These are phyloP conservation scores for Rhizopus delemar DNA, from an alignment of 371 early-diverging fungal genomes.

Conservation along the genomic window DNA sequence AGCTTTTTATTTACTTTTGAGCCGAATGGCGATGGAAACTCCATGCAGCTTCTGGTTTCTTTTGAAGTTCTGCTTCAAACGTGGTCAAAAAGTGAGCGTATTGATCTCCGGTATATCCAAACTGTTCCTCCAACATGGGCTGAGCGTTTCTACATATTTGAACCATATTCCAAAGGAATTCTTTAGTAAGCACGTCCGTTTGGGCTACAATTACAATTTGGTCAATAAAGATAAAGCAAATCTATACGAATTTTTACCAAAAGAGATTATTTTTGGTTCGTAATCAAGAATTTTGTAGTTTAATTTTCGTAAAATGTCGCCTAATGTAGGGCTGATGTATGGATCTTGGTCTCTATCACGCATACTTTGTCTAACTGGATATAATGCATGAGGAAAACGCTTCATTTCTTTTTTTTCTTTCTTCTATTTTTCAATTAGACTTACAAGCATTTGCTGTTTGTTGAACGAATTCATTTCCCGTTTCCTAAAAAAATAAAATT, in stretches of 20 bases:
- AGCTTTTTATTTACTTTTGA: slow-evolving; percentile 8
- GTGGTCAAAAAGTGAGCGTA: slow-evolving; percentile 17
- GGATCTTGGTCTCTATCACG: slow-evolving; percentile 47
- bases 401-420: not conserved
- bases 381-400: not conserved
- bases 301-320: slow-evolving; percentile 28
- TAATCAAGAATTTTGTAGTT: slow-evolving; percentile 30
- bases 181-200: slow-evolving; percentile 19
- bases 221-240: not conserved
- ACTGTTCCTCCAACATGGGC: slow-evolving; percentile 7
- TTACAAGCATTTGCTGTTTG: slow-evolving; percentile 34
- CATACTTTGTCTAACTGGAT: slow-evolving; percentile 31
- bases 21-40: slow-evolving; percentile 19
- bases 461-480: slow-evolving; percentile 31
- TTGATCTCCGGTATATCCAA: slow-evolving; percentile 7
- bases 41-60: slow-evolving; percentile 25
- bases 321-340: slow-evolving; percentile 46
- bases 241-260: slow-evolving; percentile 9
- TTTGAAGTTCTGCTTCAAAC: slow-evolving; percentile 16
- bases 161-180: slow-evolving; percentile 23
- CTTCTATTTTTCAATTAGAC: not conserved
- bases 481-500: slow-evolving; percentile 21
- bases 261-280: slow-evolving; percentile 21
- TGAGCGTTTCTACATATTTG: slow-evolving; percentile 21
- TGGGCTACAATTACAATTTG: slow-evolving; percentile 9